Evolutionary conservation across 75 land plant genomes (phyloP).

Genomic region (Chamaecyparis obtusa): DNA sequence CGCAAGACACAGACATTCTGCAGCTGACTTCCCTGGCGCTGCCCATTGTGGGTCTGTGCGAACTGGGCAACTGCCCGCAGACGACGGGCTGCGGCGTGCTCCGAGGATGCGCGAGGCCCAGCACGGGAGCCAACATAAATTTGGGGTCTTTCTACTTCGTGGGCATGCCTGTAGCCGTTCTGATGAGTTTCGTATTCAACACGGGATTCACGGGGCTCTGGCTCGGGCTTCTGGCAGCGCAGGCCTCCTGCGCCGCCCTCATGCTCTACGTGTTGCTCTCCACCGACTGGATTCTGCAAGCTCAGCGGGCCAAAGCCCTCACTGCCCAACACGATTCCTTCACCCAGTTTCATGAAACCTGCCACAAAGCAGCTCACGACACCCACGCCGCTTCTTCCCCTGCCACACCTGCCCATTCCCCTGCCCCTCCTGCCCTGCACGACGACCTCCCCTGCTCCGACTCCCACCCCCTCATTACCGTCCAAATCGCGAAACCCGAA

Average conservation of each 20-base stretch:
- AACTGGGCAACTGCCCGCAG: slow-evolving; percentile 77
- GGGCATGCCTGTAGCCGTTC: slow-evolving; percentile 71
- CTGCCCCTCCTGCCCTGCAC: too few relatives aligned
- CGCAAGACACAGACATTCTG: slow-evolving; percentile 40
- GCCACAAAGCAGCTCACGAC: slow-evolving; percentile 6
- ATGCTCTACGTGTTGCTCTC: slow-evolving; percentile 50
- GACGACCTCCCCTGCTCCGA: not conserved
- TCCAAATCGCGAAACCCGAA: slow-evolving; percentile 8
- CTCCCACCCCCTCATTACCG: not conserved
- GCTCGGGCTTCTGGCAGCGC: slow-evolving; percentile 68
- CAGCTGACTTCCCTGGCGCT: slow-evolving; percentile 47
- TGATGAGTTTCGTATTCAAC: slow-evolving; percentile 37
- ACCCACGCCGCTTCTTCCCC: not conserved
- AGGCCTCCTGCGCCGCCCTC: slow-evolving; percentile 55
- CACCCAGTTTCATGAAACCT: slow-evolving; percentile 2
- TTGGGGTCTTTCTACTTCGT: slow-evolving; percentile 69
- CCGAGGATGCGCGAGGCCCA: slow-evolving; percentile 64
- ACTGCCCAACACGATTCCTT: slow-evolving; percentile 18
- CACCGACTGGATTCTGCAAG: slow-evolving; percentile 67
- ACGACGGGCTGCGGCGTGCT: slow-evolving; percentile 80
- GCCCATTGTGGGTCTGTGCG: slow-evolving; percentile 72
- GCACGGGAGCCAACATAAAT: slow-evolving; percentile 60
- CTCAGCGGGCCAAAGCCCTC: slow-evolving; percentile 39
- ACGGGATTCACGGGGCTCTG: slow-evolving; percentile 70
- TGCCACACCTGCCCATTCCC: not conserved